Conservation (phyloP, 78 protist species). For the Ministeria vibrans region DNA sequence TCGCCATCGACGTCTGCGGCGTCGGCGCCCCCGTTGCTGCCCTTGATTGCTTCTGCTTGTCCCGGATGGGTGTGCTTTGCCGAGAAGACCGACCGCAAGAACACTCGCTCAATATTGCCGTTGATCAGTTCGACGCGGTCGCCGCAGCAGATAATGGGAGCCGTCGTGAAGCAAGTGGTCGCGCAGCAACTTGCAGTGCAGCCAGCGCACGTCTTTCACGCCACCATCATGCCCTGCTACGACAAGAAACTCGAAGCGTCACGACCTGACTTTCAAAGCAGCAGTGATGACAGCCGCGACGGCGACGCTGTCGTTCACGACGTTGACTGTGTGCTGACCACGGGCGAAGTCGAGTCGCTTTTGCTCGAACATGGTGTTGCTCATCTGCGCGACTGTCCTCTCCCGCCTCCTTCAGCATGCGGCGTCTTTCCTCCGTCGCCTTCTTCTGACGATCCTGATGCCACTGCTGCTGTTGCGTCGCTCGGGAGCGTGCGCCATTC, state of each 20-base stretch:
- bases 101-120: conserved; percentile 68
- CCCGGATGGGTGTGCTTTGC: conserved; percentile 95
- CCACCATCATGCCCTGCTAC: conserved; percentile 92
- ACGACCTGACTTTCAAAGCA: conserved; percentile 71
- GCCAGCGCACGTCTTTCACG: conserved; percentile 56
- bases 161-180: conserved; percentile 62
- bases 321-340: conserved; percentile 35
- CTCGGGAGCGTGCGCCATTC: conserved; percentile 16
- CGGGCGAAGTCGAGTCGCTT: conserved; percentile 67
- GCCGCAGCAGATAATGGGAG: conserved; percentile 91
- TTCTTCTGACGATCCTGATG: background rate
- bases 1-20: no score
- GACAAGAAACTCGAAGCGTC: conserved; percentile 94
- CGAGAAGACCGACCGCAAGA: conserved; percentile 79
- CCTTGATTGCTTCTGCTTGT: conserved; percentile 78
- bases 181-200: background rate
- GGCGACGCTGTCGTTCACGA: background rate
- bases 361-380: conserved; percentile 21
- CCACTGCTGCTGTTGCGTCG: background rate
- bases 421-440: background rate
- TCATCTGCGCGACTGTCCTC: background rate
- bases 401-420: background rate
- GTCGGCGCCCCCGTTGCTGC: no score
- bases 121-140: conserved; percentile 70
- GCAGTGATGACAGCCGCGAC: conserved; percentile 30